Percentiles rank a stretch among this genome's conserved stretches.
These are phyloP conservation scores for Eutrema salsugineum DNA, from an alignment of 441 rosid species.

Conservation along the genomic window DNA sequence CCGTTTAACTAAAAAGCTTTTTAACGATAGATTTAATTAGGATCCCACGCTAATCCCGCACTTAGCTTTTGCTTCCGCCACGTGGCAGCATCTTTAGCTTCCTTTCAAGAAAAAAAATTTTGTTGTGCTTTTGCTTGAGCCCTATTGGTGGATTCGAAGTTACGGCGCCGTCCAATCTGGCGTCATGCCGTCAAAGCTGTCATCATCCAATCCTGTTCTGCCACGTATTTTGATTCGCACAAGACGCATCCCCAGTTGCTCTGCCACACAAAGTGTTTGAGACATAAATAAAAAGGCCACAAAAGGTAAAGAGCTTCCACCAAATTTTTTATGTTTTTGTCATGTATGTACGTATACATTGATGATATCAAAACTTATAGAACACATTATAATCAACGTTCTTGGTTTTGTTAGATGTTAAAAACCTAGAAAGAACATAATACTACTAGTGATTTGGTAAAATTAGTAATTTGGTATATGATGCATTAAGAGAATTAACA, in stretches of 20 bases:
- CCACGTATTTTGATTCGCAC: constrained; percentile 19
- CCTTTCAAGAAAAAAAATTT: no score
- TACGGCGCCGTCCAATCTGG: constrained; percentile 38
- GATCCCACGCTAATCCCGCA: constrained; percentile 20
- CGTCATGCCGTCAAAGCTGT: constrained; percentile 36
- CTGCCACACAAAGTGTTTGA: constrained; percentile 23
- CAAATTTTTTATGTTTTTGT: not conserved
- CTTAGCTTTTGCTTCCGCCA: constrained; percentile 11
- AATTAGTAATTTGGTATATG: not conserved
- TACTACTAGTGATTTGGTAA: not conserved
- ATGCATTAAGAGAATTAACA: not conserved
- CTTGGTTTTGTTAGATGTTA: not conserved
- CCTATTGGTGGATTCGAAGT: constrained; percentile 32
- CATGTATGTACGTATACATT: not conserved
- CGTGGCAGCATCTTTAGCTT: constrained; percentile 8
- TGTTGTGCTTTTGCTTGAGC: not conserved
- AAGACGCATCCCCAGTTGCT: constrained; percentile 1
- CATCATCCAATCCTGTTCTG: not conserved
- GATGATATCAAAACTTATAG: not conserved
- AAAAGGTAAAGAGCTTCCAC: not conserved
- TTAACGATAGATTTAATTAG: not conserved
- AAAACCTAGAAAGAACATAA: not conserved
- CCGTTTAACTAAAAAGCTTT: no score
- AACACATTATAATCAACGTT: not conserved
- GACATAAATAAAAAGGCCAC: not conserved